Evolutionary conservation across 2,329 filamentous ascomycete species (phyloP), one percentile per base, ranked within the genome.

Genomic region (Epichloe brachyelytri): DNA sequence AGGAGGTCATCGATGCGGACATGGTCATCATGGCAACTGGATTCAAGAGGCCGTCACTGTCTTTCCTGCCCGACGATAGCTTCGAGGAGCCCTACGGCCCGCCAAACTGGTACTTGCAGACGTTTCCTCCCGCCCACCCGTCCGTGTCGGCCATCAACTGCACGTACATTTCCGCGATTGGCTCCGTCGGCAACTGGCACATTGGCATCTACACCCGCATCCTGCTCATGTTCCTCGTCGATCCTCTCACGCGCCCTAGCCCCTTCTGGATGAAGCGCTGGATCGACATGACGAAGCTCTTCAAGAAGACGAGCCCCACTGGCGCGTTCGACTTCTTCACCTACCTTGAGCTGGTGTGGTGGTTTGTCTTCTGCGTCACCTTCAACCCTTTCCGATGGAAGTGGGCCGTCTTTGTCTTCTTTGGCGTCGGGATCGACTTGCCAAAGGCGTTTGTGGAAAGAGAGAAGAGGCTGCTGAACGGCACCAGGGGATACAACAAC

Each of bases 371-470:
- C 61, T 84, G 84, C 51, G 80, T 91, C 41, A 70, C 76, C 4
- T 76, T 93, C 59, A 94, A 94, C 62, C 88, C 88, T 0, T 94
- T 94, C 66, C 72, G 88, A 8, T 94, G 88, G 87, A 94, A 94
- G 71, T 94, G 88, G 88, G 86, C 83, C 0, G 63, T 82, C 0
- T 94, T 94, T 62, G 86, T 94, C 15, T 82, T 94, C 59, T 85
- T 85, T 53, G 88, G 88, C 0, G 63, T 91, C 33, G 86, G 85
- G 0, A 73, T 78, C 43, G 72, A 71, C 19, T 62, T 93, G 45
- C 88, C 88, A 0, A 73, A 78, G 64, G 72, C 69, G 14, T 71
- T 93, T 26, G 82, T 91, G 0, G 70, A 77, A 56, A 69, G 77
- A 15, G 88, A 94, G 68, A 77, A 83, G 57, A 69, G 63, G 53